Evolutionary conservation across 2,329 filamentous ascomycete genomes (phyloP).

Genomic region (Lasiodiplodia gonubiensis): DNA sequence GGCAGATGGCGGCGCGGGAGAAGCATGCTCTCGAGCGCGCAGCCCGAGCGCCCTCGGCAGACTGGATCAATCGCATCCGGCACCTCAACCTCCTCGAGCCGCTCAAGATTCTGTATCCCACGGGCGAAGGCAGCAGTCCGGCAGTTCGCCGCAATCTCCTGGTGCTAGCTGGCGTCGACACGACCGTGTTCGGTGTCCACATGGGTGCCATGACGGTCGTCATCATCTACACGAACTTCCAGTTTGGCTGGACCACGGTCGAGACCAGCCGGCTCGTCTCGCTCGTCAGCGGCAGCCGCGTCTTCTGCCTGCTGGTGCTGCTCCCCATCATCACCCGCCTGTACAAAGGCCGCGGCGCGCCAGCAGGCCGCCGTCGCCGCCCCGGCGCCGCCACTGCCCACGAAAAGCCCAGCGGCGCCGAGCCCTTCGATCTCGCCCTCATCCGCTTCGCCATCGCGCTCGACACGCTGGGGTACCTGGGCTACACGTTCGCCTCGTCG

Average conservation of each 20-base stretch:
- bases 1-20: constrained; percentile 72
- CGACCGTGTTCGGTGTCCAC: constrained; percentile 77
- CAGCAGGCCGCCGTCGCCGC: neutral
- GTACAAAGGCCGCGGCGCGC: constrained; percentile 63
- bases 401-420: constrained; percentile 68
- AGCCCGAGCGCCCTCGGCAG: constrained; percentile 43
- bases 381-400: neutral
- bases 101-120: constrained; percentile 77
- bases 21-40: constrained; percentile 59
- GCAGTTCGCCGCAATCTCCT: constrained; percentile 80
- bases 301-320: constrained; percentile 73
- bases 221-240: constrained; percentile 79
- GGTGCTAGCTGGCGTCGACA: constrained; percentile 79
- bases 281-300: constrained; percentile 76
- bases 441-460: constrained; percentile 77
- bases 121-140: constrained; percentile 64
- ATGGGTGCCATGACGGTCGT: constrained; percentile 83
- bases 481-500: constrained; percentile 71
- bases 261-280: constrained; percentile 84
- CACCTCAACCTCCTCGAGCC: constrained; percentile 73
- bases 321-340: constrained; percentile 79
- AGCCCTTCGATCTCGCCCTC: constrained; percentile 76
- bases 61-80: constrained; percentile 53
- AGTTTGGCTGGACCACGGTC: constrained; percentile 81
- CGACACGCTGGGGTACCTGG: constrained; percentile 76